Conservation (phyloP, 177 flowering plant species). For the Vitis hybrid region DNA sequence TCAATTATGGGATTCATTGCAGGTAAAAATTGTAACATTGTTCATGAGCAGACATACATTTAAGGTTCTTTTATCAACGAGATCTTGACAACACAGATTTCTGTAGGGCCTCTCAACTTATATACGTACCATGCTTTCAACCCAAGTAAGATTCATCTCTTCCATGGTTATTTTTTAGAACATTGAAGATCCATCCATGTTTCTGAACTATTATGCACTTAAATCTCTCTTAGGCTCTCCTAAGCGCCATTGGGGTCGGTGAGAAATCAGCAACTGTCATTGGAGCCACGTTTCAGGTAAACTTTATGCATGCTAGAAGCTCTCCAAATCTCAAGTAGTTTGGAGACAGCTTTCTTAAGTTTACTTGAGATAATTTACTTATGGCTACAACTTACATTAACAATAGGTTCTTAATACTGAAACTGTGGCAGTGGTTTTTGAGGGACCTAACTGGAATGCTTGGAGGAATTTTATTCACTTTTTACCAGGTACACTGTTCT, state of each 20-base stretch:
- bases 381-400: neutral
- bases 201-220: neutral
- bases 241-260: slow-evolving; percentile 98
- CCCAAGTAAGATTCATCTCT: slow-evolving; percentile 60
- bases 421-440: slow-evolving; percentile 81
- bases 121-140: slow-evolving; percentile 89
- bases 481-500: slow-evolving; percentile 65
- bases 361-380: too few relatives aligned
- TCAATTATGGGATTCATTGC: slow-evolving; percentile 93
- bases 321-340: neutral
- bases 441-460: slow-evolving; percentile 98
- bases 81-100: neutral
- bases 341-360: too few relatives aligned
- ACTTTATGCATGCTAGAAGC: slow-evolving; percentile 1
- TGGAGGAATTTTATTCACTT: slow-evolving; percentile 94
- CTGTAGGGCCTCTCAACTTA: slow-evolving; percentile 93
- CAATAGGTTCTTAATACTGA: slow-evolving; percentile 13
- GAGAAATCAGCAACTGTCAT: slow-evolving; percentile 94
- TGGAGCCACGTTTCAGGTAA: slow-evolving; percentile 96
- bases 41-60: neutral
- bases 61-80: neutral
- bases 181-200: neutral
- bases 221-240: slow-evolving; percentile 61
- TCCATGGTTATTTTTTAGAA: neutral
- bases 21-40: slow-evolving; percentile 43